Evolutionary conservation across 1,139 yeast species (phyloP), one percentile per base, ranked within the genome.

Genomic region (Geotrichum europaeum): DNA sequence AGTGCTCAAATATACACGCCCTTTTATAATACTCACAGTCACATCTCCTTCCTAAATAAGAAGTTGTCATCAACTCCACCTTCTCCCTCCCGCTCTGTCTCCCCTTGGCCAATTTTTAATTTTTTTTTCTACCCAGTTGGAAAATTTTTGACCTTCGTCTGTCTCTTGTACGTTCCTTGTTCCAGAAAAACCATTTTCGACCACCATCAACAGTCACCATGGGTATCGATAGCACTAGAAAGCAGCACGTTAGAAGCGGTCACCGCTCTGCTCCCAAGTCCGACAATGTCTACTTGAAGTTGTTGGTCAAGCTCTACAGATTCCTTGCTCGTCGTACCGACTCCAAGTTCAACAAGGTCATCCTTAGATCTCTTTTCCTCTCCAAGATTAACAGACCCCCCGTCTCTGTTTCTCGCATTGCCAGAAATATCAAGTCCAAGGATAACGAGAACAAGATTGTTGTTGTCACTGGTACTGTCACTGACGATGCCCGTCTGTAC

Each of bases 301-400:
- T 94, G 79, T 87, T 94, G 82, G 99, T 94, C 80, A 92, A 92
- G 87, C 85, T 94, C 76, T 94, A 92, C 89, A 82, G 97, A 77
- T 95, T 90, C 96, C 86, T 94, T 82, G 97, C 98, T 83, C 97
- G 99, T 89, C 97, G 99, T 84, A 94, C 98, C 75, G 97, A 91
- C 79, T 68, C 80, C 66, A 90, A 96, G 81, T 94, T 94, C 95
- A 94, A 95, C 97, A 90, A 89, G 87, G 91, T 91, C 73, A 81
- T 94, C 82, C 89, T 95, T 79, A 89, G 82, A 80, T 84, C 94
- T 77, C 87, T 95, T 81, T 94, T 90, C 89, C 85, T 94, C 77
- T 92, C 98, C 71, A 94, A 94, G 92, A 83, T 86, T 80, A 95
- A 94, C 97, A 90, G 96, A 84, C 99, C 99, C 76, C 99, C 99